Evolutionary conservation across 2,329 filamentous ascomycete species (phyloP).

Genomic region (Trichophyton verrucosum): DNA sequence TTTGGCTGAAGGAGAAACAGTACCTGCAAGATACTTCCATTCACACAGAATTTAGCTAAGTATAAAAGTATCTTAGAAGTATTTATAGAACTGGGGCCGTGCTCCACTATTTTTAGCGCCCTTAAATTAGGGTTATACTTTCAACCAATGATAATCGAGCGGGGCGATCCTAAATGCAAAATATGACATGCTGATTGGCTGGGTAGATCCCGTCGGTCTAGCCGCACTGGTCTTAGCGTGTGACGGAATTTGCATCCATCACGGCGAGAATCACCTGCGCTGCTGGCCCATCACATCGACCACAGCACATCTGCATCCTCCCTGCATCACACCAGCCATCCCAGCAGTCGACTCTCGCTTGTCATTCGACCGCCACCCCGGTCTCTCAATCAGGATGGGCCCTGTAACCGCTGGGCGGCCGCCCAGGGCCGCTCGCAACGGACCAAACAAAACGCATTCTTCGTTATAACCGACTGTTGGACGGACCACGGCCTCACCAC

Average conservation of each 20-base stretch:
- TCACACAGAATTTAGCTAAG: neutral
- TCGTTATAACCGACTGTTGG: neutral
- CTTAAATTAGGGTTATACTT: neutral
- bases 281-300: neutral
- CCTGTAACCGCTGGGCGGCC: neutral
- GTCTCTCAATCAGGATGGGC: neutral
- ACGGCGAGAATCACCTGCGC: neutral
- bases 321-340: neutral
- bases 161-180: neutral
- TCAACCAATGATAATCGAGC: neutral
- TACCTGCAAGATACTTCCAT: neutral
- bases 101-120: neutral
- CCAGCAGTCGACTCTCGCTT: neutral
- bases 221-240: slow-evolving; percentile 1
- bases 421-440: neutral
- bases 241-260: neutral
- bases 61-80: neutral
- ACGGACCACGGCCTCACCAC: neutral
- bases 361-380: neutral
- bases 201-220: neutral
- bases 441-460: neutral
- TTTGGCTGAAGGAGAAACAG: neutral
- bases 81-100: neutral
- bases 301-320: neutral
- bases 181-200: neutral